Conservation (phyloP, 345 rosid species). For the Geranium rotundifolium region DNA sequence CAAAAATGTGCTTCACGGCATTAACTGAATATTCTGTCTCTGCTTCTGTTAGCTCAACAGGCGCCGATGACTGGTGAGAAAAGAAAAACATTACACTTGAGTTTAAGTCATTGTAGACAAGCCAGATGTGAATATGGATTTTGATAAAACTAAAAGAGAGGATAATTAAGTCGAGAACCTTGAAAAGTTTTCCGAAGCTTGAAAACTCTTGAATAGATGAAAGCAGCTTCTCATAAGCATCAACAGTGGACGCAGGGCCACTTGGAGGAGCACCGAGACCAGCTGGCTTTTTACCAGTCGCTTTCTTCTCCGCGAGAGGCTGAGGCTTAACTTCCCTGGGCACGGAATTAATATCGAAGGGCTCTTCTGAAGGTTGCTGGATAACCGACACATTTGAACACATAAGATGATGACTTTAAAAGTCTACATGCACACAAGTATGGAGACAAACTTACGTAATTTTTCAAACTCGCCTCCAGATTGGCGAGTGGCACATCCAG, state of each 20-base stretch:
- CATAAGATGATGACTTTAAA: conserved; percentile 4
- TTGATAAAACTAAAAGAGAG: not conserved
- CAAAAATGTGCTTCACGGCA: conserved; percentile 89
- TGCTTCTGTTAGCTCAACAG: conserved; percentile 94
- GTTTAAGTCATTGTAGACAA: no score
- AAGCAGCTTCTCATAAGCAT: conserved; percentile 72
- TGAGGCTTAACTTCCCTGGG: conserved; percentile 78
- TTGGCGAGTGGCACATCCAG: conserved; percentile 75
- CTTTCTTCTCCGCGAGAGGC: conserved; percentile 89
- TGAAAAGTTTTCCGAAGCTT: conserved; percentile 78
- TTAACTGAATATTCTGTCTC: conserved; percentile 95
- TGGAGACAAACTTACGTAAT: conserved; percentile 46
- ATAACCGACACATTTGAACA: conserved; percentile 16
- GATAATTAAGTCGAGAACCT: conserved; percentile 32
- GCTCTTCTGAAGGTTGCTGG: conserved; percentile 76
- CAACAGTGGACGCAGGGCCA: conserved; percentile 59
- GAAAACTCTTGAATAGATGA: conserved; percentile 79
- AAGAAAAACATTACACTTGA: conserved; percentile 1
- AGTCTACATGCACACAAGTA: conserved; percentile 8
- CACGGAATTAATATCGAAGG: conserved; percentile 75
- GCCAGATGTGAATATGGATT: not conserved
- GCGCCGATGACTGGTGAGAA: conserved; percentile 60
- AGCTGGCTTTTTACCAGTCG: conserved; percentile 75
- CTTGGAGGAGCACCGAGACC: conserved; percentile 69
- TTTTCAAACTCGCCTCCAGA: conserved; percentile 83